Evolutionary conservation across 140 eudicot species (phyloP), one percentile per base, ranked within the genome.

Genomic region (Erigeron philadelphicus): DNA sequence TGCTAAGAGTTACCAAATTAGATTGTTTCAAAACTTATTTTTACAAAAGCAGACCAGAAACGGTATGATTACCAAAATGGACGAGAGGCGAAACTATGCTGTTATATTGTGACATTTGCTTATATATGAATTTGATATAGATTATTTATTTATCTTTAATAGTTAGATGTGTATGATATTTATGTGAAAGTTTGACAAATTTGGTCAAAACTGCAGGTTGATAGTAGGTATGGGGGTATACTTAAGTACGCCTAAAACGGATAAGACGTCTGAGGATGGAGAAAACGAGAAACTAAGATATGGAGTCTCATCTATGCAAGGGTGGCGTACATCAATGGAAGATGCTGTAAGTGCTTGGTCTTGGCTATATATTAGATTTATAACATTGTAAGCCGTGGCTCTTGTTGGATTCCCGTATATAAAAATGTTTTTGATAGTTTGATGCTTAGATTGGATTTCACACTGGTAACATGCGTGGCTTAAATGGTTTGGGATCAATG

Each of bases 311-410:
- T 83, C 97, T 40, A 94, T 89, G 97, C 97, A 94, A 77, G 99
- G 99, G 8, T 94, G 99, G 99, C 95, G 99, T 15, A 65, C 97
- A 10, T 81, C 95, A 17, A 94, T 94, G 99, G 99, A 94, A 81
- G 99, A 94, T 73, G 99, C 99, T 71, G 99, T 94, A 84, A 89
- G 88, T 71, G 13, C 58, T 21, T 60, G 6, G 49, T 31, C 16
- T 11, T 53, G 15, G 60, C 17, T 74, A 25, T 44, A 21, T 54
- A 8, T 45, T 65, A 23, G 13, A 43, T 65, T 11, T 58, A 52
- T 66, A 13, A 66, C 38, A 52, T 41, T 45, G 15, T 66, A 66
- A 6, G 18, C 61, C 18, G 25, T 54, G 16, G 54, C 17, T 19
- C 55, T 49, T 60, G 64, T 19, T 76, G 50, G 31, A 61, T 42